These are phyloP conservation scores for Scedosporium dehoogii DNA, from an alignment of 2,329 filamentous ascomycete genomes.

Conservation along the genomic window DNA sequence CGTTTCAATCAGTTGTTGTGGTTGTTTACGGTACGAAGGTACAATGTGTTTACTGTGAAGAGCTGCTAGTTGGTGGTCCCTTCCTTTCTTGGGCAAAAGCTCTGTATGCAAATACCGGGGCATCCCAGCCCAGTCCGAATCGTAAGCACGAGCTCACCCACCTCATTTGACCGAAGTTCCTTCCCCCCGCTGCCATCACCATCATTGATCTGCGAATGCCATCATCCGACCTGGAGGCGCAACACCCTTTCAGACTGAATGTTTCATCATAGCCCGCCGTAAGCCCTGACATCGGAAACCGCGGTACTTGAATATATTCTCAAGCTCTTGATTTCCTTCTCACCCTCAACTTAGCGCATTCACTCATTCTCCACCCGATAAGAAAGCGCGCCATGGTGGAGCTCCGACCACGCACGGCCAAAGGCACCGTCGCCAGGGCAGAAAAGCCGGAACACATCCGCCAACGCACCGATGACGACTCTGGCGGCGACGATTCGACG, in stretches of 20 bases:
- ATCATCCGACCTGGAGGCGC: too few species aligned
- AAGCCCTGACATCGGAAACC: too few species aligned
- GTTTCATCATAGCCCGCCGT: too few species aligned
- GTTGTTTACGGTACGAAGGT: neutral
- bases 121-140: neutral
- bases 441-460: neutral
- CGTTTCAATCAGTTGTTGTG: neutral
- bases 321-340: neutral
- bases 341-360: neutral
- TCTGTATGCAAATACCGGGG: neutral
- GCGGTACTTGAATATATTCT: too few species aligned
- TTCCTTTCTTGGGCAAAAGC: neutral
- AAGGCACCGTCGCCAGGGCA: neutral
- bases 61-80: neutral
- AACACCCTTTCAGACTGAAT: too few species aligned
- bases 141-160: neutral
- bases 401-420: conserved; percentile 3
- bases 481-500: neutral
- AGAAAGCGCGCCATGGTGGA: neutral
- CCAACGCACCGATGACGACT: neutral
- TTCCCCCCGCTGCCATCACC: neutral
- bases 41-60: neutral
- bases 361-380: neutral
- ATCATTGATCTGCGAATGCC: too few species aligned
- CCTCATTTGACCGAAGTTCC: neutral